Base-by-base conservation (phyloP, 1,139 yeast species). In the Suhomyces choctaworum region DNA sequence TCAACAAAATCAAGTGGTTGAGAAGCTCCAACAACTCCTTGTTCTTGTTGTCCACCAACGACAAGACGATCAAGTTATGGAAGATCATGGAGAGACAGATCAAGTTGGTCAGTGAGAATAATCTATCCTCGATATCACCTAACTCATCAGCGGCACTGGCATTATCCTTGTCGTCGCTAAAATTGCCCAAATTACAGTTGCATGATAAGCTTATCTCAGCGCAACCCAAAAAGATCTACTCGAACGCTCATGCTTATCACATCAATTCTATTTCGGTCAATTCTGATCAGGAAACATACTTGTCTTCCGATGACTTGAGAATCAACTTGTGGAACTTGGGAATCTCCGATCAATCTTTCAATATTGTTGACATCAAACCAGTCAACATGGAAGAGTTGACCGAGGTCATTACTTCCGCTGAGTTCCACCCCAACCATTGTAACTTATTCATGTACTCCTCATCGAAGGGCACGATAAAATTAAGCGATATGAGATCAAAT, bases 371-470 rank as follows among this genome's bases (percentile, higher is more conserved):
- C 63, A 94, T 94, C 54, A 90, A 94, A 62, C 99, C 99, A 5
- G 87, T 92, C 13, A 89, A 90, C 62, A 94, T 94, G 98, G 99
- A 94, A 66, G 99, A 94, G 64, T 76, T 94, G 54, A 92, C 98
- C 10, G 98, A 94, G 62, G 98, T 94, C 36, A 92, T 94, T 48
- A 94, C 99, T n/a, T 80, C 94, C 52, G 95, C 97, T 3, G 96
- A 90, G 60, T 92, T 94, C 67, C 98, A 94, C 61, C 98, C 99
- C 11, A 68, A 70, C 36, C 83, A 84, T 58, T 94, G 99, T 70
- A 92, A 92, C 61, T 70, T 86, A 54, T 92, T 94, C 62, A 89
- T 92, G 94, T 92, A 92, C 66, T 83, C 96, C n/a, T 85, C 95
- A 10, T 85, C 95, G 32, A 92, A 92, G 61, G 99, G 98, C 40